phyloP scores from a whole-genome alignment of 495 filamentous ascomycete genomes.

The Oleoguttula mirabilis region DNA sequence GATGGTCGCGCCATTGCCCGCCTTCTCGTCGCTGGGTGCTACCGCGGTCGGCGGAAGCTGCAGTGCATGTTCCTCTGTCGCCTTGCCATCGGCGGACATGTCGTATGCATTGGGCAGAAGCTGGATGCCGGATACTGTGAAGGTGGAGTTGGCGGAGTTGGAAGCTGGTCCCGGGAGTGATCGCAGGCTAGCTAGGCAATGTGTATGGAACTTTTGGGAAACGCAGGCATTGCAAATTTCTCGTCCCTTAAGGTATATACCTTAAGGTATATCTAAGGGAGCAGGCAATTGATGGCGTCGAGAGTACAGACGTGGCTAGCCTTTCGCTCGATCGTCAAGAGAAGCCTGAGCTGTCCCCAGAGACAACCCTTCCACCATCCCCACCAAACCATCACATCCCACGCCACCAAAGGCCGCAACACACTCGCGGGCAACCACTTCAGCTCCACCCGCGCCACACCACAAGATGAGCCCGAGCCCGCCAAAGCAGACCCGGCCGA shows the following conservation, averaged over 20 bases:
- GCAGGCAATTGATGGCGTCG: slow-evolving; percentile 8
- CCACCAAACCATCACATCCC: not conserved
- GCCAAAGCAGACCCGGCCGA: not conserved
- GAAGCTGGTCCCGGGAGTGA: no score
- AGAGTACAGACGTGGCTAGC: slow-evolving; percentile 13
- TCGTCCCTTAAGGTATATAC: no score
- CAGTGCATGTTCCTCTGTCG: slow-evolving; percentile 10
- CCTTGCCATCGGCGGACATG: slow-evolving; percentile 26
- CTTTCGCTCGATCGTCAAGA: slow-evolving; percentile 9
- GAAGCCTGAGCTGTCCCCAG: slow-evolving; percentile 8
- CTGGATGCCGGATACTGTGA: no score
- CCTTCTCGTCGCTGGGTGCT: not conserved
- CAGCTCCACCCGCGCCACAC: not conserved
- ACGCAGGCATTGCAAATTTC: no score
- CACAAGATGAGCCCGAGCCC: not conserved
- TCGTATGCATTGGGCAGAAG: slow-evolving; percentile 25
- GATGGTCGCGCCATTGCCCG: not conserved
- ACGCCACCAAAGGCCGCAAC: not conserved
- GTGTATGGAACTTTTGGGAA: no score
- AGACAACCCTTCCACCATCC: not conserved
- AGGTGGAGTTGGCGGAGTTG: no score
- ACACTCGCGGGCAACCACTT: slow-evolving; percentile 5
- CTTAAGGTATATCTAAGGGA: no score
- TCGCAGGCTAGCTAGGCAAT: no score
- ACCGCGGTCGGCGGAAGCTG: slow-evolving; percentile 2